A percentile compares a stretch with the other conserved stretches of the same genome.
These are phyloP conservation scores for Xylaria acuta DNA, from an alignment of 495 filamentous ascomycete species.

Conservation along the genomic window DNA sequence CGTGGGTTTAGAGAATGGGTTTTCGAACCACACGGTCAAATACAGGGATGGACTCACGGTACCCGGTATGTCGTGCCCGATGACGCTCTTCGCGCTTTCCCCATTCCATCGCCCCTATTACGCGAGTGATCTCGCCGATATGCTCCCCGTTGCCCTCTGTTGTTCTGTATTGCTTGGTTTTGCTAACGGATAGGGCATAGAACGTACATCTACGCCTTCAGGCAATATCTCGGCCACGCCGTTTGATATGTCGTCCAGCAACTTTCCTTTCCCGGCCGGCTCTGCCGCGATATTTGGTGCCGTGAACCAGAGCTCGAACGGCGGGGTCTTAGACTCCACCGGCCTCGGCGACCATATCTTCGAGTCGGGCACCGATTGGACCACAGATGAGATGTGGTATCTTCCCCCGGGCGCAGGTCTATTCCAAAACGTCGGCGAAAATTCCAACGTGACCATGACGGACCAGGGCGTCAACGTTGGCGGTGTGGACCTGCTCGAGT, in stretches of 20 bases:
- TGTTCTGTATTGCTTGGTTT: background rate
- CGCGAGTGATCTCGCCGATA: background rate
- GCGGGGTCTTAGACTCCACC: constrained; percentile 38
- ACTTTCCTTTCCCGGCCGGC: constrained; percentile 54
- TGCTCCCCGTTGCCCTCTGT: background rate
- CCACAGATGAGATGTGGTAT: constrained; percentile 60
- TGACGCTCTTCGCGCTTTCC: background rate
- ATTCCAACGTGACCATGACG: constrained; percentile 60
- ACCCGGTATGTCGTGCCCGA: constrained; percentile 35
- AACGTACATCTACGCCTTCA: constrained; percentile 52
- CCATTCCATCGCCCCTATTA: background rate
- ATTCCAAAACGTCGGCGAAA: constrained; percentile 60
- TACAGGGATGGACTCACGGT: constrained; percentile 38
- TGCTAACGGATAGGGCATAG: constrained; percentile 33
- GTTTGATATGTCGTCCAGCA: constrained; percentile 55
- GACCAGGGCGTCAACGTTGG: constrained; percentile 64
- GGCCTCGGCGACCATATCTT: constrained; percentile 40
- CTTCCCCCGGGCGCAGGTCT: constrained; percentile 60
- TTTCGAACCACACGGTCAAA: constrained; percentile 35
- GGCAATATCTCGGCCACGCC: constrained; percentile 62
- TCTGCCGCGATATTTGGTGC: constrained; percentile 54
- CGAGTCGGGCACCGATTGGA: constrained; percentile 50
- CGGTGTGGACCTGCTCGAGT: constrained; percentile 62
- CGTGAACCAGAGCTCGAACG: constrained; percentile 50
- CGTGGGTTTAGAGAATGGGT: constrained; percentile 44